Evolutionary conservation across 1,139 yeast genomes (phyloP).

Genomic region (Zygosaccharomyces pseudobailii): DNA sequence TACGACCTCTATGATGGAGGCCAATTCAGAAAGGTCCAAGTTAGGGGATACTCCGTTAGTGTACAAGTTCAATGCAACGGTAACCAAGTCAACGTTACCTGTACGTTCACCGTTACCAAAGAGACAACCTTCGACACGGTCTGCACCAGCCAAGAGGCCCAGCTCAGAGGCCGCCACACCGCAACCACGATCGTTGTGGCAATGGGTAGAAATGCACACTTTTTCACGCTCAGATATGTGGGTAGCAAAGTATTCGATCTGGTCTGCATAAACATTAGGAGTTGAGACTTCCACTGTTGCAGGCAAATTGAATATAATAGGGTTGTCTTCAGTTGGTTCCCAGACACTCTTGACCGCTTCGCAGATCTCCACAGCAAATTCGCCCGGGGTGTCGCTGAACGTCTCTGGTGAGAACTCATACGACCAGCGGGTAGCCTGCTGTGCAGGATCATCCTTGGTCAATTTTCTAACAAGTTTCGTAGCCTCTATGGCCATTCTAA

Average conservation of each 20-base stretch:
- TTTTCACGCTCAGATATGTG: constrained; percentile 79
- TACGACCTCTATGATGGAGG: constrained; percentile 74
- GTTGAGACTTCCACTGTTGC: constrained; percentile 97
- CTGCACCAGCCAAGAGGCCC: constrained; percentile 93
- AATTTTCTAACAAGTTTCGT: constrained; percentile 73
- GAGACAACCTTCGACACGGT: constrained; percentile 94
- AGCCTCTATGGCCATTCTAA: constrained; percentile 76
- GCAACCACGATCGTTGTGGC: constrained; percentile 96
- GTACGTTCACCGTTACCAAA: constrained; percentile 99
- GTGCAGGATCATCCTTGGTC: constrained; percentile 82
- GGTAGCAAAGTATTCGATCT: constrained; percentile 82
- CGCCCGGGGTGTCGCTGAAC: constrained; percentile 83
- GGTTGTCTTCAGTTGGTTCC: constrained; percentile 78
- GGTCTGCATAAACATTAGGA: constrained; percentile 95
- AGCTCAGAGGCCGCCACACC: constrained; percentile 97
- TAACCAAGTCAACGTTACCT: constrained; percentile 93
- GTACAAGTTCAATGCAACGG: constrained; percentile 86
- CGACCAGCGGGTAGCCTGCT: constrained; percentile 73
- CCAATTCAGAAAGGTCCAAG: constrained; percentile 81
- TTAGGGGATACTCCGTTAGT: constrained; percentile 90
- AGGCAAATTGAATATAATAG: constrained; percentile 92
- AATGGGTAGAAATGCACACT: constrained; percentile 84
- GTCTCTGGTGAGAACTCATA: constrained; percentile 95
- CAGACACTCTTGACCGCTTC: constrained; percentile 95
- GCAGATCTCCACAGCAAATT: constrained; percentile 77